Evolutionary conservation across 305 asterid species (phyloP).

Genomic region (Plantago coronopus): DNA sequence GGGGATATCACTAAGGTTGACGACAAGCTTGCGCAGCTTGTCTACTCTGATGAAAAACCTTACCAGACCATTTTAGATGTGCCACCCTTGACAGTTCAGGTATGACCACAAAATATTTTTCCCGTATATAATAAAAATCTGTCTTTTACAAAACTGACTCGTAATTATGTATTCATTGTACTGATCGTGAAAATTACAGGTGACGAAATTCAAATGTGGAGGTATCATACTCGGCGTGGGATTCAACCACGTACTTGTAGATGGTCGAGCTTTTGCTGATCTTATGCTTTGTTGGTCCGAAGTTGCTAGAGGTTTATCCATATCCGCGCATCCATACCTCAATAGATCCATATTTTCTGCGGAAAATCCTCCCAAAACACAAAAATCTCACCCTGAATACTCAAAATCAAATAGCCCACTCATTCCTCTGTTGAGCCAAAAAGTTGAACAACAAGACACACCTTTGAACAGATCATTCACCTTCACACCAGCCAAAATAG

Average conservation of each 20-base stretch:
- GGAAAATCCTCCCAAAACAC: constrained; percentile 22
- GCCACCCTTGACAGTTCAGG: constrained; percentile 28
- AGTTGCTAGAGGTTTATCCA: constrained; percentile 20
- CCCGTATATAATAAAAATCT: too few relatives aligned
- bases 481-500: constrained; percentile 11
- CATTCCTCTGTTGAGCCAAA: neutral
- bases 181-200: constrained; percentile 19
- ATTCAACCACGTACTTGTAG: constrained; percentile 24
- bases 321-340: constrained; percentile 18
- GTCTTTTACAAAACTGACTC: too few relatives aligned
- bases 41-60: constrained; percentile 16
- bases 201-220: constrained; percentile 31
- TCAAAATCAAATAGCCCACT: constrained; percentile 19
- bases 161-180: too few relatives aligned
- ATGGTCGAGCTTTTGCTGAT: constrained; percentile 23
- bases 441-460: constrained; percentile 7
- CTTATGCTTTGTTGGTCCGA: constrained; percentile 26
- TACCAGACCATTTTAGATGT: constrained; percentile 18
- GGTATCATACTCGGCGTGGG: constrained; percentile 26
- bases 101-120: too few relatives aligned
- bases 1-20: constrained; percentile 24
- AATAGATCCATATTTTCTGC: constrained; percentile 26
- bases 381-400: constrained; percentile 23
- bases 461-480: constrained; percentile 10
- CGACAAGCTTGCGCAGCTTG: constrained; percentile 14